Percentiles rank a stretch among this genome's conserved stretches.
Conservation (phyloP, 805 yeast genomes). For the Saturnispora gosingensis region DNA sequence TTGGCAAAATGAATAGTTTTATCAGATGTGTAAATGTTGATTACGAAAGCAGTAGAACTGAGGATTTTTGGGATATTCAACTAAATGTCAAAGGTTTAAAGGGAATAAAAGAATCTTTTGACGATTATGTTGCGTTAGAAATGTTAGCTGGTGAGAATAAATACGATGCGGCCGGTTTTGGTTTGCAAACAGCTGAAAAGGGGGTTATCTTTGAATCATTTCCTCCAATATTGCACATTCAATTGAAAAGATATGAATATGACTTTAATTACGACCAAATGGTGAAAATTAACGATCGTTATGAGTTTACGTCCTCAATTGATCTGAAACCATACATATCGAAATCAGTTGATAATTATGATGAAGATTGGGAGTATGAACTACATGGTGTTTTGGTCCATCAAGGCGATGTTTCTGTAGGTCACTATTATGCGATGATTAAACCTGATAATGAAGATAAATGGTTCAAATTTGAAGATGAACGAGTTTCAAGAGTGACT, state of each 20-base stretch:
- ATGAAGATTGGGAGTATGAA: slow-evolving; percentile 66
- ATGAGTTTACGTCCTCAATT: slow-evolving; percentile 77
- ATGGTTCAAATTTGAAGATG: slow-evolving; percentile 91
- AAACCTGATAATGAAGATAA: slow-evolving; percentile 60
- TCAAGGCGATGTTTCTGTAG: slow-evolving; percentile 90
- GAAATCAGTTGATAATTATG: slow-evolving; percentile 35
- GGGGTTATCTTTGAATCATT: slow-evolving; percentile 88
- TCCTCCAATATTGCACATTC: slow-evolving; percentile 90
- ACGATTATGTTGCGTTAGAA: slow-evolving; percentile 82
- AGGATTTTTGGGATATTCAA: slow-evolving; percentile 98
- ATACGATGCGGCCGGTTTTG: slow-evolving; percentile 83
- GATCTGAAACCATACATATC: slow-evolving; percentile 76
- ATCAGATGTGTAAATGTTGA: slow-evolving; percentile 89
- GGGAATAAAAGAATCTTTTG: slow-evolving; percentile 66
- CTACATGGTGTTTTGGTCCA: slow-evolving; percentile 94
- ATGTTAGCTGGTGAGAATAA: slow-evolving; percentile 90
- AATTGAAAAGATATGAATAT: slow-evolving; percentile 88
- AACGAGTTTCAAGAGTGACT: slow-evolving; percentile 82
- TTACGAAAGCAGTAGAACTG: slow-evolving; percentile 83
- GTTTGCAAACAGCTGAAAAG: slow-evolving; percentile 91
- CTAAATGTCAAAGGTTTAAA: slow-evolving; percentile 80
- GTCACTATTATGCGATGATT: slow-evolving; percentile 92
- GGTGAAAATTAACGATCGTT: slow-evolving; percentile 85
- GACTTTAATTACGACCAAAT: slow-evolving; percentile 83
- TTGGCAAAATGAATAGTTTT: slow-evolving; percentile 93